Evolutionary conservation across 2,329 filamentous ascomycete genomes (phyloP).

Genomic region (Apiospora marii): DNA sequence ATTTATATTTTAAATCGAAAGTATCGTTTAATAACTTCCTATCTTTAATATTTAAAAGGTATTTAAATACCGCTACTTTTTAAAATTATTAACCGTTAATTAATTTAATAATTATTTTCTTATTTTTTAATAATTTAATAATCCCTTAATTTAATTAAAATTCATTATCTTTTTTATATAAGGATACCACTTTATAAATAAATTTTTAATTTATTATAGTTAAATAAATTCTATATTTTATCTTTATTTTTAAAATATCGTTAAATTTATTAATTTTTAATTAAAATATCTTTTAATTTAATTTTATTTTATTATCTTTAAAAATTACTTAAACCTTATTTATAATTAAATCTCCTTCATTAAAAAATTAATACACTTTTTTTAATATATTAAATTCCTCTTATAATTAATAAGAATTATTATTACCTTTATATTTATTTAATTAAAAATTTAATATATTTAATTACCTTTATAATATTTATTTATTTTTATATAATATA

Average conservation of each 20-base stretch:
- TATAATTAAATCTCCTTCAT: too few species aligned
- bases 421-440: not conserved
- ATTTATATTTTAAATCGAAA: too few species aligned
- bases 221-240: too few species aligned
- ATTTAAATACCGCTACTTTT: not conserved
- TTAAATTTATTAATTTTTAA: not conserved
- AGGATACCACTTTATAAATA: not conserved
- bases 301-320: not conserved
- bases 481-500: too few species aligned
- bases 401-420: not conserved
- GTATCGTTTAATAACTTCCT: too few species aligned
- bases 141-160: not conserved
- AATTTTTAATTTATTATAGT: not conserved
- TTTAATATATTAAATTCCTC: not conserved
- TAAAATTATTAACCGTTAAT: not conserved
- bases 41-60: not conserved
- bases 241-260: not conserved
- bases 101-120: not conserved
- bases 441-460: not conserved
- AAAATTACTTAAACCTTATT: not conserved
- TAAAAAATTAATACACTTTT: not conserved
- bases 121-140: not conserved
- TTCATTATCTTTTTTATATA: not conserved
- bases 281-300: not conserved
- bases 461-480: not conserved